Evolutionary conservation across 1,284 basidiomycete species (phyloP).

Genomic region (Pholiota adiposa): DNA sequence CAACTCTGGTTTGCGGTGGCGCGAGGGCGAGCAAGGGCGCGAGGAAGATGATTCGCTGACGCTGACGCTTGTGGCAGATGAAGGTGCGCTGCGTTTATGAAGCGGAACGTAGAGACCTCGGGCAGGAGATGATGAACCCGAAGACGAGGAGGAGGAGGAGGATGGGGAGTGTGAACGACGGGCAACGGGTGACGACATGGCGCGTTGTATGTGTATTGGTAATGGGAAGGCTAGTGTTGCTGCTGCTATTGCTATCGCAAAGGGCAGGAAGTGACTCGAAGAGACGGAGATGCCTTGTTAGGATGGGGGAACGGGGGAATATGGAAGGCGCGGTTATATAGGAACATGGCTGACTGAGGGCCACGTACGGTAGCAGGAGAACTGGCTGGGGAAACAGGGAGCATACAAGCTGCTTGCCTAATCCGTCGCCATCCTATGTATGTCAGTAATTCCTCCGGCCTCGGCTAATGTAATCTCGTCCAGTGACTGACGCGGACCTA

Average conservation of each 20-base stretch:
- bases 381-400: conserved; percentile 3
- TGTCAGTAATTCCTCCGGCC: not conserved
- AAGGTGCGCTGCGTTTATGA: conserved; percentile 8
- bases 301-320: conserved; percentile 1
- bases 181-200: conserved; percentile 2
- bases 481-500: not conserved
- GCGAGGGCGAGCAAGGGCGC: not conserved
- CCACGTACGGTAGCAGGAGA: conserved; percentile 3
- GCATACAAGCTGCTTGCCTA: not conserved
- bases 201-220: not conserved
- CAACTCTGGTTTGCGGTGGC: not conserved
- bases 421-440: conserved; percentile 1
- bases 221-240: not conserved
- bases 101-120: conserved; percentile 3
- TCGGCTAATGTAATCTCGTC: conserved; percentile 1
- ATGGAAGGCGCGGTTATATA: conserved; percentile 7
- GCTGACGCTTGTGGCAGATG: conserved; percentile 1
- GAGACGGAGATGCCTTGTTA: not conserved
- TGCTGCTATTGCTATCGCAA: not conserved
- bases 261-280: not conserved
- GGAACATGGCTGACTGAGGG: not conserved
- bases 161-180: conserved; percentile 6
- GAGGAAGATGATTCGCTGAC: conserved; percentile 4
- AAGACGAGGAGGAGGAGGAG: not conserved
- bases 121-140: not conserved